A percentile compares a stretch with the other conserved stretches of the same genome.
Conservation (phyloP, 805 yeast genomes). For the Wickerhamomyces pijperi region DNA sequence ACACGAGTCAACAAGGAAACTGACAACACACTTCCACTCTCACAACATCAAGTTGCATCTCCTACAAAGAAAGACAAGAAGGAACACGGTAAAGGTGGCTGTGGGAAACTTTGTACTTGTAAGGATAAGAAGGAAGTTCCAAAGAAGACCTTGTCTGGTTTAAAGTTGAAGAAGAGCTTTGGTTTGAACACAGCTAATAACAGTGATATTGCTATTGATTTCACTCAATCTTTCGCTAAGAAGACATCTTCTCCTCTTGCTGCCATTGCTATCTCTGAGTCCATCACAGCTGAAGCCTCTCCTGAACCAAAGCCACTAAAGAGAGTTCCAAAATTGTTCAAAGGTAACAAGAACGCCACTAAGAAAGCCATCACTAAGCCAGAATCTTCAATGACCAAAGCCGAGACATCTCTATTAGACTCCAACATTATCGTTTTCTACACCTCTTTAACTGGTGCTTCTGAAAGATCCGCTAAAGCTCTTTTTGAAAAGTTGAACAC, state of each 20-base stretch:
- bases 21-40: background rate
- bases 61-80: slow-evolving; percentile 7
- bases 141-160: slow-evolving; percentile 17
- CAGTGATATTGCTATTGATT: slow-evolving; percentile 25
- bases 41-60: background rate
- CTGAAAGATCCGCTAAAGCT: slow-evolving; percentile 54
- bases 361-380: slow-evolving; percentile 13
- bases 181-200: slow-evolving; percentile 6
- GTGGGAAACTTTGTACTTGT: slow-evolving; percentile 23
- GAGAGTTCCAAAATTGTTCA: slow-evolving; percentile 31
- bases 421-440: slow-evolving; percentile 63
- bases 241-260: background rate
- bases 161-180: slow-evolving; percentile 12
- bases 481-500: slow-evolving; percentile 29
- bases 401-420: slow-evolving; percentile 31
- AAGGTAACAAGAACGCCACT: slow-evolving; percentile 22
- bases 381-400: slow-evolving; percentile 25
- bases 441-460: slow-evolving; percentile 78
- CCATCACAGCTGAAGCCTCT: slow-evolving; percentile 1
- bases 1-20: slow-evolving; percentile 2
- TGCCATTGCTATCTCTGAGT: slow-evolving; percentile 2
- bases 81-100: slow-evolving; percentile 18
- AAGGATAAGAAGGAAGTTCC: slow-evolving; percentile 15
- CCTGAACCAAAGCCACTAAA: slow-evolving; percentile 8
- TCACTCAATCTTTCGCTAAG: slow-evolving; percentile 25